Conservation (phyloP, 257 asterid species). For the Ajuga chamaepitys region DNA sequence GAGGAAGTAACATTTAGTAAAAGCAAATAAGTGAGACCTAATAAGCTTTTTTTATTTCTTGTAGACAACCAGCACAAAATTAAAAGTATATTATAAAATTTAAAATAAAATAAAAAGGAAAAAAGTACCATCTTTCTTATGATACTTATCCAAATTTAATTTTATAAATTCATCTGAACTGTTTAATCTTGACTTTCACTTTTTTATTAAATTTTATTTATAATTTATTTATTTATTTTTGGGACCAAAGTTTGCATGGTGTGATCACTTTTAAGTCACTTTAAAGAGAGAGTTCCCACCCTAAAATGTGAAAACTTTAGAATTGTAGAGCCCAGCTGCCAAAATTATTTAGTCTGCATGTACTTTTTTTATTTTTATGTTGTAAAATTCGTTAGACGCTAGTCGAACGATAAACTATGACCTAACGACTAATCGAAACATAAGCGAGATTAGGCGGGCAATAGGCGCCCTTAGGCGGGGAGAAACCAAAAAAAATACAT, state of each 20-base stretch:
- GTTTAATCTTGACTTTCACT: not conserved
- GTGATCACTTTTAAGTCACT: constrained; percentile 4
- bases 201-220: too few relatives aligned
- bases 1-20: too few relatives aligned
- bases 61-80: too few relatives aligned
- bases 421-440: too few relatives aligned
- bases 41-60: too few relatives aligned
- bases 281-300: constrained; percentile 3
- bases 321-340: not conserved
- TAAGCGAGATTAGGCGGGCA: too few relatives aligned
- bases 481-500: too few relatives aligned
- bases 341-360: not conserved
- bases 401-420: too few relatives aligned
- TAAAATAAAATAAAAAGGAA: not conserved
- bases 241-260: constrained; percentile 12
- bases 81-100: not conserved
- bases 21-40: too few relatives aligned
- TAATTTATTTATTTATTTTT: not conserved
- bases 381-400: too few relatives aligned
- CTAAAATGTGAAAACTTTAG: not conserved
- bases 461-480: too few relatives aligned
- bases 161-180: not conserved
- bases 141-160: not conserved
- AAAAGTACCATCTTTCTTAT: not conserved
- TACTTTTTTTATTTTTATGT: not conserved